Base-by-base conservation (phyloP, 2,329 filamentous ascomycete species). In the Diaporthe longicolla region DNA sequence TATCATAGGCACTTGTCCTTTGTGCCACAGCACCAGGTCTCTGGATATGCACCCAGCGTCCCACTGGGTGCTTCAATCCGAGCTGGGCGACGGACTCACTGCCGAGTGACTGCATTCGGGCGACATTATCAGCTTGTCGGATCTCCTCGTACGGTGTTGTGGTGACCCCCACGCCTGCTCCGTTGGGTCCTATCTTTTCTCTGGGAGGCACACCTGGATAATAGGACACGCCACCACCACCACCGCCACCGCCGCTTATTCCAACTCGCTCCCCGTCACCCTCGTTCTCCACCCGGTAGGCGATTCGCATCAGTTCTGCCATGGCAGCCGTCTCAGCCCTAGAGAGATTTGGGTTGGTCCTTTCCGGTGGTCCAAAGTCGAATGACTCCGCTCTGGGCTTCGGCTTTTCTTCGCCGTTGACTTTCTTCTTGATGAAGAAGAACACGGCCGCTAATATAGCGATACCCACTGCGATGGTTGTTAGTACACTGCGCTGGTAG, bases 251-350 rank as follows among this genome's bases (percentile, higher is more conserved):
- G 19, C 45, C 45, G 19, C 45, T 21, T 8, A 11, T 11, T 10
- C 21, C 45, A 17, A 10, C 59, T 32, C 32, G 48, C n/a, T 48
- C 2, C 32, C 5, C 63, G 32, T 68, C 63, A 8, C 45, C 45
- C 21, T 68, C 63, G n/a, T 54, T 68, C 48, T 68, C 63, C 2
- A 68, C 63, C 63, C 63, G 63, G 32, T 68, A 68, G 15, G 63
- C 63, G 13, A 68, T 68, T 29, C 63, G 29, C 45, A 68, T 68
- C 0, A 68, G 63, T 21, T 68, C 63, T 52, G 45, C 63, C 63
- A 68, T 68, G 63, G 63, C 63, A 29, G 63, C 63, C 6, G 32
- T 29, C 63, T 68, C 63, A 21, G 63, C n/a, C 29, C 48, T 40
- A 8, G 63, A 68, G 13, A 68, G 63, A 32, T 54, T 68, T 26